Evolutionary conservation across 2,329 filamentous ascomycete genomes (phyloP).

Genomic region (Trichoderma polysporum): DNA sequence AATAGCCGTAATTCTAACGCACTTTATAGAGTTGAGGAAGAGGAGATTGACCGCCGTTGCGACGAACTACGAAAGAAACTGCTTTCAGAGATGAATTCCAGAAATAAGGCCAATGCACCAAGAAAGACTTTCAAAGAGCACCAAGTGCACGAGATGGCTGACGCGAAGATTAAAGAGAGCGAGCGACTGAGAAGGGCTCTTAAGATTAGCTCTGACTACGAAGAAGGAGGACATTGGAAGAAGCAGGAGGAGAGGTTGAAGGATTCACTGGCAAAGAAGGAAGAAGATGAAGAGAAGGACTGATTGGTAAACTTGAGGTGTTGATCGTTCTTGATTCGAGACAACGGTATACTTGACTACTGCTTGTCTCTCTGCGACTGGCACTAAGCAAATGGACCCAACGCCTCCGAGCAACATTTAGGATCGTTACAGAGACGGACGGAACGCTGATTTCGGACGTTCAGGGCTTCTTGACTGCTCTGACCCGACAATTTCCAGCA

Average conservation of each 20-base stretch:
- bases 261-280: conserved; percentile 44
- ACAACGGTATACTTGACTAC: background rate
- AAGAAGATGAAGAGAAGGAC: conserved; percentile 29
- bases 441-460: background rate
- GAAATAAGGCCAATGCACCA: conserved; percentile 35
- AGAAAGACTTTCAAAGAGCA: conserved; percentile 73
- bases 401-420: background rate
- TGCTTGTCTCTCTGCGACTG: background rate
- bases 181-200: conserved; percentile 83
- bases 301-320: background rate
- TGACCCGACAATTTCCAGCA: no score
- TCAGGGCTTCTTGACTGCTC: background rate
- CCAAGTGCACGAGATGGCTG: conserved; percentile 93
- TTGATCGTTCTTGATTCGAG: background rate
- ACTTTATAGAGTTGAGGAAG: conserved; percentile 67
- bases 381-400: background rate
- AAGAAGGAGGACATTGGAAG: conserved; percentile 84
- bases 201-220: conserved; percentile 81
- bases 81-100: conserved; percentile 39
- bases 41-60: conserved; percentile 75
- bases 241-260: conserved; percentile 71
- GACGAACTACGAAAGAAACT: conserved; percentile 45
- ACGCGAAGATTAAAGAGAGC: conserved; percentile 94
- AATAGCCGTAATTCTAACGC: conserved; percentile 19
- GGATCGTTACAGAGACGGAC: background rate